Conservation (phyloP, 169 alveolate species). For the Plasmodium coatneyi region DNA sequence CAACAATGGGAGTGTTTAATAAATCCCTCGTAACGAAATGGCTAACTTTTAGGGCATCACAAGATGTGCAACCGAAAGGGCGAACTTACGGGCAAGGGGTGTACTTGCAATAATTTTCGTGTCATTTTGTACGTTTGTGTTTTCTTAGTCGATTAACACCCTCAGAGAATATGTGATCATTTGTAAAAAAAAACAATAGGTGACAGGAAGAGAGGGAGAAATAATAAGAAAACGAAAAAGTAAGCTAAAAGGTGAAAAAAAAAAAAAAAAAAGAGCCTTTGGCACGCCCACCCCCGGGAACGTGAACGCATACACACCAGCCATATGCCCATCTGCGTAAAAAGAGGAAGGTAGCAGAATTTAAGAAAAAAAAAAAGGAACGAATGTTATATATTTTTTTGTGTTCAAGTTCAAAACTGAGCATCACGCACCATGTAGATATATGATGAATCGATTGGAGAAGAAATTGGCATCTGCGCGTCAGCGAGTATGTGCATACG, state of each 20-base stretch:
- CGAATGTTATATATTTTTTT: not conserved
- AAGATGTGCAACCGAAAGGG: not conserved
- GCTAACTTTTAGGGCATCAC: not conserved
- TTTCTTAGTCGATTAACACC: not conserved
- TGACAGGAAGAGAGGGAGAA: not conserved
- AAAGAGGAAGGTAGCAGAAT: not conserved
- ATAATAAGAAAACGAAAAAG: not conserved
- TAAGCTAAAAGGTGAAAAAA: not conserved
- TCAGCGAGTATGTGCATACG: not conserved
- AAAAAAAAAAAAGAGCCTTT: not conserved
- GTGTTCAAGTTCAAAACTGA: constrained; percentile 7
- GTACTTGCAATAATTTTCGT: not conserved
- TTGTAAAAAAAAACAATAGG: not conserved
- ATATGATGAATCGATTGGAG: constrained; percentile 16
- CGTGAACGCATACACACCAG: not conserved
- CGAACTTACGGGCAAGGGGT: not conserved
- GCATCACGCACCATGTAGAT: constrained; percentile 15
- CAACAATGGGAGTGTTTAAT: not conserved
- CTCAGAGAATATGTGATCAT: not conserved
- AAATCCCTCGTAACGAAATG: not conserved
- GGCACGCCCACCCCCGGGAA: not conserved
- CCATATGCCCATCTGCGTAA: not conserved
- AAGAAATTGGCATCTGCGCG: not conserved
- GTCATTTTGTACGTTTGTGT: not conserved
- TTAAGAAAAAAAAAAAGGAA: not conserved